Evolutionary conservation across 2,329 filamentous ascomycete species (phyloP), one percentile per base, ranked within the genome.

Genomic region (Fusarium heterosporum): DNA sequence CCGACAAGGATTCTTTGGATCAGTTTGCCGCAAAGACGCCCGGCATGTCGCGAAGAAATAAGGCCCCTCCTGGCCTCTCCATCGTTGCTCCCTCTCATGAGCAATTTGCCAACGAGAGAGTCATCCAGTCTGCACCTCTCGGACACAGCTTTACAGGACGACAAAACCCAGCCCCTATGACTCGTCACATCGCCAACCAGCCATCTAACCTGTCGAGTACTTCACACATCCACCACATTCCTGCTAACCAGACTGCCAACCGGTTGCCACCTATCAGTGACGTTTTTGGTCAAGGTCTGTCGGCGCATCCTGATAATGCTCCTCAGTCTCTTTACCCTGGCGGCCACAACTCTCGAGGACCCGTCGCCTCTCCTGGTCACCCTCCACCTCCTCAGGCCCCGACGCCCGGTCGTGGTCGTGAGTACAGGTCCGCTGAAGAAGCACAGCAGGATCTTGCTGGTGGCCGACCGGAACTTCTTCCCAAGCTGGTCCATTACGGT

Each of bases 341-440:
- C 82, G 71, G 90, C 85, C 78, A 86, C 28, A 90, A 86, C 63
- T 84, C 85, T 28, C 85, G 89, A 48, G 89, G 87, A 2, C 90
- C 91, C 2, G 82, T 96, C 56, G 88, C 92, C 1, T 97, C 93
- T 2, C 94, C 93, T 3, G 87, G 90, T 61, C 92, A 93, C 69
- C 88, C 89, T 28, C 86, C 84, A 52, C 83, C 81, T 72, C 83
- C 67, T 65, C 77, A 78, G 46, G 79, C 82, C 9, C 86, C 85
- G 3, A 83, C 87, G 25, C 85, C 85, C 10, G 84, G 84, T 2
- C 88, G 95, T 61, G 84, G 89, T 12, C 87, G 95, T 57, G 96
- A 98, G 75, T 98, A 97, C 79, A 92, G 93, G 73, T 97, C 95
- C 5, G 96, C 96, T 13, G 96, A 99, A 77, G 96, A 99, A 76